phyloP scores from a whole-genome alignment of 2,329 filamentous ascomycete species.

The Beauveria australis region DNA sequence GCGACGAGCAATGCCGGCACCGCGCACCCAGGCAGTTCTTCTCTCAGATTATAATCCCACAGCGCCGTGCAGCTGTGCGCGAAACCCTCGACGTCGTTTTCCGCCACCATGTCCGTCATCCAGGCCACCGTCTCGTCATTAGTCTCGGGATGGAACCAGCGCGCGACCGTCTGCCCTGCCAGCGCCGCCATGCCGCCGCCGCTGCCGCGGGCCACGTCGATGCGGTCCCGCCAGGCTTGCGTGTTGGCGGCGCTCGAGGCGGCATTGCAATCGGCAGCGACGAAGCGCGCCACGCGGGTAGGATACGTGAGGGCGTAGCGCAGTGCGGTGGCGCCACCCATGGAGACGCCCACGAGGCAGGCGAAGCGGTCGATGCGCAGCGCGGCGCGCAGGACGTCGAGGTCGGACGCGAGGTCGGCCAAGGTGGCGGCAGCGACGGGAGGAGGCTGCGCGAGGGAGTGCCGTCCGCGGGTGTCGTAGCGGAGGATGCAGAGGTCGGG shows the following conservation, averaged over 20 bases:
- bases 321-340: constrained; percentile 72
- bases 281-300: constrained; percentile 56
- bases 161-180: constrained; percentile 60
- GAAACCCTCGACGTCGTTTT: constrained; percentile 64
- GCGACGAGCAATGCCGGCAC: constrained; percentile 63
- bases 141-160: constrained; percentile 66
- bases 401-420: constrained; percentile 59
- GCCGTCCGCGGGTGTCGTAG: constrained; percentile 68
- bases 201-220: constrained; percentile 53
- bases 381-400: constrained; percentile 56
- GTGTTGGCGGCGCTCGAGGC: constrained; percentile 66
- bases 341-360: constrained; percentile 65
- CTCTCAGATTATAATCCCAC: constrained; percentile 61
- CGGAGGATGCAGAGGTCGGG: constrained; percentile 65
- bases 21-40: constrained; percentile 41
- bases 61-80: constrained; percentile 59
- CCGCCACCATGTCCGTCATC: constrained; percentile 61
- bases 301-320: constrained; percentile 54
- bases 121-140: constrained; percentile 32
- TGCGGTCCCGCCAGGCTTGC: constrained; percentile 70
- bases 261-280: constrained; percentile 73
- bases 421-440: constrained; percentile 42
- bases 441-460: constrained; percentile 37
- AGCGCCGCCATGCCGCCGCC: constrained; percentile 55
- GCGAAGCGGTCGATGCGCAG: constrained; percentile 61